A percentile compares a stretch with the other conserved stretches of the same genome.
These are phyloP conservation scores for Zygosaccharomyces lentus DNA, from an alignment of 805 yeast genomes.

Conservation along the genomic window DNA sequence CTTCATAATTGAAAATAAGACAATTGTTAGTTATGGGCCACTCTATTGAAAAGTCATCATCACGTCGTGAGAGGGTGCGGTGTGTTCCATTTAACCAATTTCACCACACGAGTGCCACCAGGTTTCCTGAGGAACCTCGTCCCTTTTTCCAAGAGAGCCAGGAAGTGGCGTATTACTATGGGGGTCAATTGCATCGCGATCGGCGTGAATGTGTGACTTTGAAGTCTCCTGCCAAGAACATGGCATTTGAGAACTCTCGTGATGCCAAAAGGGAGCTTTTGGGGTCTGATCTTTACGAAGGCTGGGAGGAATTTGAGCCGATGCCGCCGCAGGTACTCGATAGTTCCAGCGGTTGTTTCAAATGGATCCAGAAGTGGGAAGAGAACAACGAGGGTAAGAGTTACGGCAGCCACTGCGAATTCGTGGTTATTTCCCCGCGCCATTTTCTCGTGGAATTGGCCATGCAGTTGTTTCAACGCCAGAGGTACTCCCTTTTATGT, in stretches of 20 bases:
- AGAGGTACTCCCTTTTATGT: slow-evolving; percentile 15
- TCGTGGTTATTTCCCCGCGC: slow-evolving; percentile 28
- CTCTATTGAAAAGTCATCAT: not conserved
- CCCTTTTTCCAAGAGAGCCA: slow-evolving; percentile 16
- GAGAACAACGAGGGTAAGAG: not conserved
- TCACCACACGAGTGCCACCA: slow-evolving; percentile 8
- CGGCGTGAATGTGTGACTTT: slow-evolving; percentile 14
- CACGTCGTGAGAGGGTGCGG: not conserved
- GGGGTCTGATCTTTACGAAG: slow-evolving; percentile 24
- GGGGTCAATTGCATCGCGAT: slow-evolving; percentile 10
- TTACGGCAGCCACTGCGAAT: slow-evolving; percentile 10
- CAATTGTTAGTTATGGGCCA: not conserved
- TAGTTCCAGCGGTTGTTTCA: slow-evolving; percentile 21
- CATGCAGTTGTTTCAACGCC: slow-evolving; percentile 23
- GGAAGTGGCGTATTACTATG: slow-evolving; percentile 21
- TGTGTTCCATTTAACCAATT: slow-evolving; percentile 6
- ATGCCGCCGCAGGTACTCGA: slow-evolving; percentile 22
- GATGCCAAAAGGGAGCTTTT: slow-evolving; percentile 16
- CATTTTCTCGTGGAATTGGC: slow-evolving; percentile 30
- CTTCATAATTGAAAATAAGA: not conserved
- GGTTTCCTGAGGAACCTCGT: slow-evolving; percentile 11
- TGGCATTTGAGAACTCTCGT: slow-evolving; percentile 5
- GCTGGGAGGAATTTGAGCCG: slow-evolving; percentile 20
- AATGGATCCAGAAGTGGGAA: slow-evolving; percentile 17
- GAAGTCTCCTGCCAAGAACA: slow-evolving; percentile 5